Conservation (phyloP, 225 moss, liverwort and hornwort genomes). For the Antitrichia curtipendula region DNA sequence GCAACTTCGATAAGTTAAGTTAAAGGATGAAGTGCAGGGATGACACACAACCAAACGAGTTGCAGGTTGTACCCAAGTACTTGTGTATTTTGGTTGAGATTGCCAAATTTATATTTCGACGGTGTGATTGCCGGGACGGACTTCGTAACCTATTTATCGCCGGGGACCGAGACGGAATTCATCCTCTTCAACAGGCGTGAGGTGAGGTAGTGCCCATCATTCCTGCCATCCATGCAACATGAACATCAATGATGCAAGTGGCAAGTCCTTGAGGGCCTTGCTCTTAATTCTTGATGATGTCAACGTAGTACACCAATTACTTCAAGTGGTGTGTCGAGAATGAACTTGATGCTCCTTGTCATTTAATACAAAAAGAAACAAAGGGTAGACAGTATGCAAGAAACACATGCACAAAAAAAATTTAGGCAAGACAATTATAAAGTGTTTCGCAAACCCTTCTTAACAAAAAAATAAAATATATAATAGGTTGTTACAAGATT, state of each 20-base stretch:
- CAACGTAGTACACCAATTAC: background rate
- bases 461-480: background rate
- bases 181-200: background rate
- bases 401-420: too few species aligned
- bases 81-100: background rate
- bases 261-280: background rate
- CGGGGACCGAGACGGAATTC: background rate
- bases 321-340: background rate
- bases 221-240: background rate
- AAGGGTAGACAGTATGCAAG: too few species aligned
- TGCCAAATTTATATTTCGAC: background rate
- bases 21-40: background rate
- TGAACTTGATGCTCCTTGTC: background rate
- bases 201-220: background rate
- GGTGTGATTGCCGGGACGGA: background rate
- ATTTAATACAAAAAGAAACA: background rate
- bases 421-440: background rate
- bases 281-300: background rate
- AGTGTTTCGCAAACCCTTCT: background rate
- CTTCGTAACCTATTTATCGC: background rate
- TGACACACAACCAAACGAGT: background rate
- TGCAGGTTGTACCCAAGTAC: background rate
- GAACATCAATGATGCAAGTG: background rate
- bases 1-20: background rate
- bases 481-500: too few species aligned